Base-by-base conservation (phyloP, 768 basidiomycete species). In the Exsudoporus frostii region DNA sequence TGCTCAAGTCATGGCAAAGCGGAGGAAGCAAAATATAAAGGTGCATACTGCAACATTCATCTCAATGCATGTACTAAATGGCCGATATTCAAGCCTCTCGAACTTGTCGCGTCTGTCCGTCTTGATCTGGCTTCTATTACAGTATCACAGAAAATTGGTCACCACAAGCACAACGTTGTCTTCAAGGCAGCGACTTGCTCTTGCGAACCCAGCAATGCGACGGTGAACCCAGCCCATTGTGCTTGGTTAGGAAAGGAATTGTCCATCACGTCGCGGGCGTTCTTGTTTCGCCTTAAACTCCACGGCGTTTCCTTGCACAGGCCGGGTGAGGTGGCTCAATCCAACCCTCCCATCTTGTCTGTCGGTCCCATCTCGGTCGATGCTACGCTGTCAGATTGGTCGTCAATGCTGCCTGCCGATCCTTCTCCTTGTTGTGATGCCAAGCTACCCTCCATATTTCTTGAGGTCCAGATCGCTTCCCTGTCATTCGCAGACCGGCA, bases 301-400 rank as follows among this genome's bases (percentile, higher is more conserved):
- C 66, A 71, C n/a, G 66, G 73, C 17, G 60, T 79, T 32, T 71
- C 70, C 3, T 41, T 88, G 24, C 78, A 82, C 49, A 71, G 84
- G 44, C 72, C 64, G 38, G 71, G 68, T 17, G 55, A 58, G 61
- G 66, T 25, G 66, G 71, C 56, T 63, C 57, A 45, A 63, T 75
- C 54, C 39, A 53, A 45, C 30, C 33, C 38, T 55, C 61, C 56
- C 9, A 32, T 71, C 43, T n/a, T 70, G 33, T 53, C 46, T 74
- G 54, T 84, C 15, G 76, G 76, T 27, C 45, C 55, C 13, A 52
- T 50, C 44, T 59, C 61, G 13, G 42, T 61, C 22, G 64, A 70
- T 5, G 49, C 78, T 15, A 66, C 86, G 22, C 66, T 76, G 20
- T 77, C 77, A 3, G 82, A 84, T 64, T 90, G 85, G 86, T 83